Conservation (phyloP, 2,329 filamentous ascomycete genomes). For the Metarhizium guizhouense region DNA sequence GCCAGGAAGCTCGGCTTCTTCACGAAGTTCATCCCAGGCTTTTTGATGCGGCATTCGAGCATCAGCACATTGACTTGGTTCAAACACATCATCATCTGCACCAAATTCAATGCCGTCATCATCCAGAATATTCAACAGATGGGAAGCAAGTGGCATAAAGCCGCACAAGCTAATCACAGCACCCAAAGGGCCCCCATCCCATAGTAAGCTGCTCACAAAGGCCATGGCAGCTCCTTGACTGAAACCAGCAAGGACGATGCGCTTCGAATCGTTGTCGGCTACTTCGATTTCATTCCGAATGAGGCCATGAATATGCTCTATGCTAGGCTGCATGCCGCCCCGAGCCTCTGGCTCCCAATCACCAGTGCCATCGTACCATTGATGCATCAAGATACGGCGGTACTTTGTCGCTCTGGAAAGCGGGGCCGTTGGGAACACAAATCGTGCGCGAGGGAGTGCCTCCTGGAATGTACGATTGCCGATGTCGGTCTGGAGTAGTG, state of each 20-base stretch:
- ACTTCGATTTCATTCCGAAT: constrained; percentile 25
- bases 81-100: constrained; percentile 13
- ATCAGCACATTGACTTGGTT: constrained; percentile 6
- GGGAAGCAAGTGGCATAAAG: constrained; percentile 32
- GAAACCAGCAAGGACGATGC: constrained; percentile 38
- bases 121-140: constrained; percentile 16
- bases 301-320: constrained; percentile 28
- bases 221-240: constrained; percentile 45
- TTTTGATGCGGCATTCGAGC: constrained; percentile 9
- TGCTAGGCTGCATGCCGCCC: constrained; percentile 31
- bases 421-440: constrained; percentile 42
- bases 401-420: constrained; percentile 22
- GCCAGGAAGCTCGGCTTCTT: constrained; percentile 17
- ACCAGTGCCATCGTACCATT: constrained; percentile 27
- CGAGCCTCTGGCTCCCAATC: constrained; percentile 23
- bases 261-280: constrained; percentile 23
- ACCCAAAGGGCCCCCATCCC: constrained; percentile 29
- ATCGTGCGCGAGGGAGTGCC: constrained; percentile 32
- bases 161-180: constrained; percentile 35
- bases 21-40: constrained; percentile 16
- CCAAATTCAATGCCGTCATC: background rate
- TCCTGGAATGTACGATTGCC: constrained; percentile 16
- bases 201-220: constrained; percentile 32
- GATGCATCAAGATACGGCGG: constrained; percentile 21
- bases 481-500: constrained; percentile 24